Conservation (phyloP, 768 basidiomycete genomes). For the Amanita fuliginea region DNA sequence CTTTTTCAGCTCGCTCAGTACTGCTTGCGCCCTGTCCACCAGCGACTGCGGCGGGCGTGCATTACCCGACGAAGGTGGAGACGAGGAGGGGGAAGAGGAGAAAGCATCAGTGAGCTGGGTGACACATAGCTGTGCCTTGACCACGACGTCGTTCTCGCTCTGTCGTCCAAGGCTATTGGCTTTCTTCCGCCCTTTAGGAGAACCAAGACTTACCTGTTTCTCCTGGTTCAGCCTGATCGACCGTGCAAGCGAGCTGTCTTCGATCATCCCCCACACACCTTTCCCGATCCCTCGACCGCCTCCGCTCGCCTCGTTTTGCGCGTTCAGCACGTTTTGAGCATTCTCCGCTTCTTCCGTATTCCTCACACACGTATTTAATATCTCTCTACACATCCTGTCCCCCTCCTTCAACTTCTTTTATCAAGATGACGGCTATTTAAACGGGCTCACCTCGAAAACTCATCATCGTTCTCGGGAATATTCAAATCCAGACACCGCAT, state of each 20-base stretch:
- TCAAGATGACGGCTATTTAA: not conserved
- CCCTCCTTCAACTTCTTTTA: not conserved
- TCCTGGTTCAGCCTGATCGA: slow-evolving; percentile 49
- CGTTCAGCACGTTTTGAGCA: slow-evolving; percentile 10
- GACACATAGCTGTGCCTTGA: slow-evolving; percentile 34
- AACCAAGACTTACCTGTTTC: slow-evolving; percentile 30
- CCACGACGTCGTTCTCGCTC: slow-evolving; percentile 34
- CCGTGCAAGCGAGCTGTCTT: slow-evolving; percentile 74
- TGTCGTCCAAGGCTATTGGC: slow-evolving; percentile 12
- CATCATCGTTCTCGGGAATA: slow-evolving; percentile 78
- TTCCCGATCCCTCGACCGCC: slow-evolving; percentile 49
- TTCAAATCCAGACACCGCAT: slow-evolving; percentile 92
- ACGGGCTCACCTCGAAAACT: slow-evolving; percentile 50
- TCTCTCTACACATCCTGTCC: slow-evolving; percentile 70
- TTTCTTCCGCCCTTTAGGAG: not conserved
- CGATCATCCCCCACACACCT: slow-evolving; percentile 78
- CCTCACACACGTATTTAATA: slow-evolving; percentile 80
- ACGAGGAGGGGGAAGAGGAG: no score
- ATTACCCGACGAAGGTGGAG: slow-evolving; percentile 7
- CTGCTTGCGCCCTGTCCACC: slow-evolving; percentile 34
- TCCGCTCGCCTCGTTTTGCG: slow-evolving; percentile 9
- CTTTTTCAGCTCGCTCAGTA: slow-evolving; percentile 38
- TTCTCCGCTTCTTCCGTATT: slow-evolving; percentile 76
- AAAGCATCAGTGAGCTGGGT: slow-evolving; percentile 24
- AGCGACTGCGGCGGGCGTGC: slow-evolving; percentile 22